These are phyloP conservation scores for Xerocomellus intermedius DNA, from an alignment of 768 basidiomycete species.

Conservation along the genomic window DNA sequence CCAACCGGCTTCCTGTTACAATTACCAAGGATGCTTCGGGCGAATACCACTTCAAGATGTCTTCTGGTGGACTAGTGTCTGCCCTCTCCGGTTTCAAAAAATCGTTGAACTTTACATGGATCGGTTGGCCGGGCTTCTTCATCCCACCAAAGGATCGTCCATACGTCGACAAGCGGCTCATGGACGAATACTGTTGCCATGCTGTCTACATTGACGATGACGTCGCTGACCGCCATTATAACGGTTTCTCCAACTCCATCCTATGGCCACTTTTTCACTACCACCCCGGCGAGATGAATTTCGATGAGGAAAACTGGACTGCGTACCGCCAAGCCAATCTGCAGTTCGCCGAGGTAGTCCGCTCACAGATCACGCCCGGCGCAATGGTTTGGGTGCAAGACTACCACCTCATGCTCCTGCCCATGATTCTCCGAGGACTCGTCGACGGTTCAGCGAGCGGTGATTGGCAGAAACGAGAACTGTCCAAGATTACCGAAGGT, in stretches of 20 bases:
- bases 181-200: conserved; percentile 95
- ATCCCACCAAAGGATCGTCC: conserved; percentile 93
- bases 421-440: conserved; percentile 88
- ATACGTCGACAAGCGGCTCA: conserved; percentile 85
- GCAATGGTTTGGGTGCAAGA: conserved; percentile 99
- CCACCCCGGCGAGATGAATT: conserved; percentile 99
- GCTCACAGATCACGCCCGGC: conserved; percentile 72
- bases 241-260: conserved; percentile 99
- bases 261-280: conserved; percentile 99
- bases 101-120: conserved; percentile 97
- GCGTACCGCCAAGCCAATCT: conserved; percentile 97
- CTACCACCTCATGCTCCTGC: conserved; percentile 96
- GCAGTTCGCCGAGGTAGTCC: conserved; percentile 88
- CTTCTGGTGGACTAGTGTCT: conserved; percentile 95
- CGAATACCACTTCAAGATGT: conserved; percentile 99
- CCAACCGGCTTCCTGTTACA: conserved; percentile 93
- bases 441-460: conserved; percentile 69
- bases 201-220: conserved; percentile 98
- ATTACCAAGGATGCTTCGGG: conserved; percentile 91
- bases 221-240: conserved; percentile 97
- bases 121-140: conserved; percentile 92
- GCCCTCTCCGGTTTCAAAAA: conserved; percentile 98
- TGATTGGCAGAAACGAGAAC: conserved; percentile 56
- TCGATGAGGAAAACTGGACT: conserved; percentile 97
- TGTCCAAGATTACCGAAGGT: conserved; percentile 71